Conservation (phyloP, 169 alveolate species). For the Cryptosporidium bovis region DNA sequence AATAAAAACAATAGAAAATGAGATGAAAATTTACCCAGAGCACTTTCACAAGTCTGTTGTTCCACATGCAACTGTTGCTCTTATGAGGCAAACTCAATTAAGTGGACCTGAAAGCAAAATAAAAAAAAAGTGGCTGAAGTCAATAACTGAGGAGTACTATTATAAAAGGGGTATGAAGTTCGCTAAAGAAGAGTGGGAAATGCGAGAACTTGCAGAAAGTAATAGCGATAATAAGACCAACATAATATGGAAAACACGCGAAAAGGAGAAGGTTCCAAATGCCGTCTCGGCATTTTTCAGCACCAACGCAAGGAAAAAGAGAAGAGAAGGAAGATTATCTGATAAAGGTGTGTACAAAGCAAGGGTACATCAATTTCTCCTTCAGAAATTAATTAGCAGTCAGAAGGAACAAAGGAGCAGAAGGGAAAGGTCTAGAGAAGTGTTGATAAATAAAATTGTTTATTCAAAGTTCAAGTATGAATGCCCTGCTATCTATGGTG, state of each 20-base stretch:
- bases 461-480: not conserved
- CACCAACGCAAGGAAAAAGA: conserved; percentile 14
- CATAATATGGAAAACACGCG: conserved; percentile 12
- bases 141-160: conserved; percentile 15
- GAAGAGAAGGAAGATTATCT: conserved; percentile 41
- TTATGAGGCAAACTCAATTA: conserved; percentile 2
- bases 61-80: conserved; percentile 29
- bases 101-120: conserved; percentile 8
- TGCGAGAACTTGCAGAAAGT: conserved; percentile 4
- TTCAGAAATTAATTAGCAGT: conserved; percentile 12
- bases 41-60: conserved; percentile 42
- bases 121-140: conserved; percentile 33
- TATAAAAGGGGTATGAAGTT: conserved; percentile 27
- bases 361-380: conserved; percentile 62
- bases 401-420: not conserved
- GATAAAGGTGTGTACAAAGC: conserved; percentile 59
- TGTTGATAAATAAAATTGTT: not conserved
- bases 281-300: conserved; percentile 29
- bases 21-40: conserved; percentile 15
- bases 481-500: conserved; percentile 10
- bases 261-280: conserved; percentile 14
- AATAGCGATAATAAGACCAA: conserved; percentile 7
- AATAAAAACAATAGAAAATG: not conserved
- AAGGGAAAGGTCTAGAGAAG: not conserved
- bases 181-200: conserved; percentile 55